Evolutionary conservation across 192 early-diverging fungal species (phyloP), one percentile per base, ranked within the genome.

Genomic region (Coemansia sp.): DNA sequence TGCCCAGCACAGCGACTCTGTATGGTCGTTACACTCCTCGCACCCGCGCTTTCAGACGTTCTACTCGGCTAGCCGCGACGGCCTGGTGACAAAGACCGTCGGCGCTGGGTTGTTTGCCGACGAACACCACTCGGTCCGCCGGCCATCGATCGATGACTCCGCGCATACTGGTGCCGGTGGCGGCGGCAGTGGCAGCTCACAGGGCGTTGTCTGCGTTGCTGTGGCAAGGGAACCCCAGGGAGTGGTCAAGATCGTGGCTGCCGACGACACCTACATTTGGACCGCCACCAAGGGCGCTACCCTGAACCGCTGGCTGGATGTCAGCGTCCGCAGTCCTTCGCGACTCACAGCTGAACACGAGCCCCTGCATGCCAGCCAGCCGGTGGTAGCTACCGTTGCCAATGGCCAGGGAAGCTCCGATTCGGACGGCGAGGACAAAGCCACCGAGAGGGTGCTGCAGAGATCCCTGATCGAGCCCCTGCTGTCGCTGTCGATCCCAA

Each of bases 41-140:
- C 91, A 95, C 72, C 93, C 95, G 35, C 86, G 90, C 53, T 86
- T 99, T 73, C 87, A 90, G 39, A 92, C 90, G 6, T 99, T 98
- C 75, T 96, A 96, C 85, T 90, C 94, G 28, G 97, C 95, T 3
- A 89, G 93, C 45, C 88, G 91, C 65, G 97, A 99, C 74, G 97
- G 97, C 8, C 78, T 91, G 54, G 91, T 99, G 8, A 92, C 93
- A 7, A 97, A 95, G 66, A 91, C 93, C 4, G 85, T 87, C 60
- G 80, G 88, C 22, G 85, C 85, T 9, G 84, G 88, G 9, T 56
- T 79, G 33, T 79, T 62, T 60, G 67, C 64, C 22, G 78, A 80
- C 11, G 72, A 75, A 7, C 45, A 38, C 8, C 48, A 51, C 17
- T 7, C 43, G 1, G 12, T 54, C 11, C 68, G 71, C 53, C 62